A percentile compares a stretch with the other conserved stretches of the same genome.
These are phyloP conservation scores for Rosa lucieae DNA, from an alignment of 306 rosid genomes.

Conservation along the genomic window DNA sequence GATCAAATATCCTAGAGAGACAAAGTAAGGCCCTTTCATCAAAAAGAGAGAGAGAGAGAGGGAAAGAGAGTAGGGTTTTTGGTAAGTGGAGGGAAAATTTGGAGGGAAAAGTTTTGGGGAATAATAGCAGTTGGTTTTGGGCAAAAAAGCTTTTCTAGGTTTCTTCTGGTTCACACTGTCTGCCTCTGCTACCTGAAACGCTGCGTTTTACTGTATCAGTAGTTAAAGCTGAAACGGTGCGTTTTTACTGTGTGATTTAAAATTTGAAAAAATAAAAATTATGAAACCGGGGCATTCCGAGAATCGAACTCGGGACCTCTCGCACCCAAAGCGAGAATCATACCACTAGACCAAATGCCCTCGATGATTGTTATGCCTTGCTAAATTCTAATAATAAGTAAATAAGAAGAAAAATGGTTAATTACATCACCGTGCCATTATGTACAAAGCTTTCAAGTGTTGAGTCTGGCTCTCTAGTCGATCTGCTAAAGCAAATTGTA, in stretches of 20 bases:
- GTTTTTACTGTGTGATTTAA: neutral
- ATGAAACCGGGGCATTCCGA: conserved; percentile 28
- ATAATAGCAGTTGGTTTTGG: neutral
- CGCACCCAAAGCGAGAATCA: conserved; percentile 56
- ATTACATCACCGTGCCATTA: too few relatives aligned
- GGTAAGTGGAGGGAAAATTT: conserved; percentile 28
- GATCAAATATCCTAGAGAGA: too few relatives aligned
- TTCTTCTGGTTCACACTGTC: neutral
- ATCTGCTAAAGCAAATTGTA: too few relatives aligned
- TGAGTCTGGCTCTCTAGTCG: too few relatives aligned
- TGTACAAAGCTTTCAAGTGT: too few relatives aligned
- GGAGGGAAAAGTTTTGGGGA: conserved; percentile 26
- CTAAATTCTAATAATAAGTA: too few relatives aligned
- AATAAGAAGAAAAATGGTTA: too few relatives aligned
- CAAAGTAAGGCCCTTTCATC: too few relatives aligned
- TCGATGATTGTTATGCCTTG: too few relatives aligned
- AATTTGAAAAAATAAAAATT: neutral
- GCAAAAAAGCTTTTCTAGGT: neutral
- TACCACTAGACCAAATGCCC: conserved; percentile 50
- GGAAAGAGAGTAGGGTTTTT: conserved; percentile 5
- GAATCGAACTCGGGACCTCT: conserved; percentile 54
- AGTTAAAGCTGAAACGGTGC: neutral
- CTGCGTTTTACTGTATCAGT: too few relatives aligned
- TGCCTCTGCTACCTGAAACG: too few relatives aligned
- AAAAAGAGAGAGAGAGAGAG: too few relatives aligned